Evolutionary conservation across 2,329 filamentous ascomycete species (phyloP), one percentile per base, ranked within the genome.

Genomic region (Cordyceps javanica): DNA sequence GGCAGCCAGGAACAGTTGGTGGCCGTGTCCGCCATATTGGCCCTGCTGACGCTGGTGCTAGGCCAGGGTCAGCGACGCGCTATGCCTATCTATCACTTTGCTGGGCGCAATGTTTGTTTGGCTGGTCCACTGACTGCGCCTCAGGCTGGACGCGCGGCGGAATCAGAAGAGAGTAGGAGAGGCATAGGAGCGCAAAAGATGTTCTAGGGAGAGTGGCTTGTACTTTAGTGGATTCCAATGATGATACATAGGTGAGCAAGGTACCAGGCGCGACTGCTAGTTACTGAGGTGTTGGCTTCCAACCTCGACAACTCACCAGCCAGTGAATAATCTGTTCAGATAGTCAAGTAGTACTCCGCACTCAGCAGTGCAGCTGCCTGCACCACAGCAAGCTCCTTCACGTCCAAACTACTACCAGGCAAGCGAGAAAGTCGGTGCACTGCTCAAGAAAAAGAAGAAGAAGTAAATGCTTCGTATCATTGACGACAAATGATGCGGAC

Each of bases 51-150:
- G 46, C 10, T 14, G 14, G 46, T 50, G 30, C 28, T 30, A 39
- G 21, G 32, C 26, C 32, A 13, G 51, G 50, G 50, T 23, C 36
- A 44, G 38, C 25, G 16, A 25, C 32, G 10, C 34, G 28, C 46
- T 51, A 39, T 51, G 23, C 38, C 50, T 32, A 36, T 38, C 30
- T 25, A 36, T 50, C 38, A 19, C 28, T 23, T n/a, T 13, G 10
- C 2, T 42, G 26, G n/a, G n/a, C 36, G 25, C 26, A 36, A 38
- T 38, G n/a, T 44, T 45, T 45, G 26, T 53, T 53, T 26, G 26
- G 39, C n/a, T 55, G 21, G 52, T 21, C 52, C 41, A 54, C 39
- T 16, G 26, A 55, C 41, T 55, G 52, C 52, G 41, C 52, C 52
- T 44, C 52, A 38, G 23, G 41, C 30, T 55, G 41, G 41, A 55